Evolutionary conservation across 306 rosid genomes (phyloP).

Genomic region (Urtica urens): DNA sequence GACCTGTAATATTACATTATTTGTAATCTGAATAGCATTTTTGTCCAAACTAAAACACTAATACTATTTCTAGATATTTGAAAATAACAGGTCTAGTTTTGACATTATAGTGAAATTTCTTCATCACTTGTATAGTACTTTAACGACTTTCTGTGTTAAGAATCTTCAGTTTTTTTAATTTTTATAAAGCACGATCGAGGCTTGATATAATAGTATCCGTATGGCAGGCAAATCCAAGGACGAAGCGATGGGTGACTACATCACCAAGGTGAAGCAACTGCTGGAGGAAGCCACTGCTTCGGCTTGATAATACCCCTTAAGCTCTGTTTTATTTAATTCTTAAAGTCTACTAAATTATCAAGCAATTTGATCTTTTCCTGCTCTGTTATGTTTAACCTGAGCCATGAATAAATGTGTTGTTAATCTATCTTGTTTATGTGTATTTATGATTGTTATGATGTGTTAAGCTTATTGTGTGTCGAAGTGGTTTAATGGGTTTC

Average conservation of each 20-base stretch:
- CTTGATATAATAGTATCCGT: neutral
- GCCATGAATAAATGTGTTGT: constrained; percentile 16
- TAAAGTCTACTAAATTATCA: constrained; percentile 6
- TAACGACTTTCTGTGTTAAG: no score
- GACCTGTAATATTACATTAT: no score
- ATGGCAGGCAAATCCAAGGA: constrained; percentile 78
- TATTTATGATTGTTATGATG: neutral
- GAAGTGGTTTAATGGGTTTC: neutral
- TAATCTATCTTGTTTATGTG: neutral
- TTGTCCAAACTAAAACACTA: no score
- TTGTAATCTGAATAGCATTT: no score
- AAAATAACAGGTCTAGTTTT: no score
- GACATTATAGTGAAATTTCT: no score
- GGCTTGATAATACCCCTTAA: constrained; percentile 25
- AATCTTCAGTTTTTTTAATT: no score
- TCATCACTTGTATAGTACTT: no score
- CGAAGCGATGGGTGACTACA: constrained; percentile 73
- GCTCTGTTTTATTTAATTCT: constrained; percentile 12
- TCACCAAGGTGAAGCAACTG: constrained; percentile 90
- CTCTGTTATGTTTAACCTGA: constrained; percentile 8
- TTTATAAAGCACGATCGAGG: no score
- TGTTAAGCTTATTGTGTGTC: constrained; percentile 12
- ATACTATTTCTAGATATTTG: no score
- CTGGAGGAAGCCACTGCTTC: constrained; percentile 53
- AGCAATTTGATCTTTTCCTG: constrained; percentile 25